Conservation (phyloP, 768 basidiomycete species). For the Phanerochaete sordida region DNA sequence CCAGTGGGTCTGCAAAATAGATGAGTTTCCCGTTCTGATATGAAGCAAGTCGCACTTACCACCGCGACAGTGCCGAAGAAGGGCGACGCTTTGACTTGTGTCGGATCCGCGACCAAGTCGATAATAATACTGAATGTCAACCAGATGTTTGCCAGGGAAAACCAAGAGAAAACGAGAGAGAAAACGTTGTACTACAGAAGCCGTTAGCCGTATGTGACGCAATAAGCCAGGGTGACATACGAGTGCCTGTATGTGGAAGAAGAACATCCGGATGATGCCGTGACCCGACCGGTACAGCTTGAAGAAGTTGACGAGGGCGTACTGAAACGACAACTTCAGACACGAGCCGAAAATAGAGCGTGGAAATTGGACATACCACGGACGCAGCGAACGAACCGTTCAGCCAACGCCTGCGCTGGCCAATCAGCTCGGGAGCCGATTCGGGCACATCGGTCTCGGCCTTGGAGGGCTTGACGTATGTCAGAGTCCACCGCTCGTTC, state of each 20-base stretch:
- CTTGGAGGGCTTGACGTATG: conserved; percentile 92
- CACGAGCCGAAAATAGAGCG: conserved; percentile 23
- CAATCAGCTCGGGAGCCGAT: conserved; percentile 86
- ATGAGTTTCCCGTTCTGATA: background rate
- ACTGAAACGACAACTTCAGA: conserved; percentile 37
- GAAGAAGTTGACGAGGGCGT: conserved; percentile 92
- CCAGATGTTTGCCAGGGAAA: conserved; percentile 90
- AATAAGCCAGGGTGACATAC: conserved; percentile 40
- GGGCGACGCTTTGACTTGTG: too few species aligned
- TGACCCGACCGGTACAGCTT: conserved; percentile 84
- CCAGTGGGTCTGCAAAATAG: conserved; percentile 74
- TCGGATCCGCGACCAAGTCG: conserved; percentile 69
- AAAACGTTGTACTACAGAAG: conserved; percentile 72
- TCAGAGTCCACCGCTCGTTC: conserved; percentile 82
- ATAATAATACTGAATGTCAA: conserved; percentile 96
- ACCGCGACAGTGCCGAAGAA: conserved; percentile 71
- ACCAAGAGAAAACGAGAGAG: conserved; percentile 88
- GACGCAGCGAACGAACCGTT: conserved; percentile 96
- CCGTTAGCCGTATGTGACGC: background rate
- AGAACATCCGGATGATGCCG: conserved; percentile 90
- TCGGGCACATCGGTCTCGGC: conserved; percentile 98
- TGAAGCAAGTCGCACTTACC: conserved; percentile 41
- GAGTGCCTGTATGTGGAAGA: conserved; percentile 90
- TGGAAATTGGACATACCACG: conserved; percentile 37
- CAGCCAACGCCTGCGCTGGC: conserved; percentile 94